Conservation (phyloP, 2,329 filamentous ascomycete species). For the Colletotrichum sublineola region DNA sequence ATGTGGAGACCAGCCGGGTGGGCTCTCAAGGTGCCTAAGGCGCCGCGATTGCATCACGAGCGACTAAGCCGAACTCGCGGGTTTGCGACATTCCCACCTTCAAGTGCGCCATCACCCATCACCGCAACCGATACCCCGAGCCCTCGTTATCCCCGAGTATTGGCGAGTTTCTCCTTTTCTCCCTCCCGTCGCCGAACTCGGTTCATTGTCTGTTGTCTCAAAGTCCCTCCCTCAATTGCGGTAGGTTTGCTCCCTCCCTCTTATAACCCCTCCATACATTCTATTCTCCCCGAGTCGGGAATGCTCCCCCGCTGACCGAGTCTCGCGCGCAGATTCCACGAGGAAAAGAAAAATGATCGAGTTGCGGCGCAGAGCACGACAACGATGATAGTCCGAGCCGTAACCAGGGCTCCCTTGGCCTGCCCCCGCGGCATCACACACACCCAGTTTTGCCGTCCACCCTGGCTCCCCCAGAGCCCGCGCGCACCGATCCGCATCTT, state of each 20-base stretch:
- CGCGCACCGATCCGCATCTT: slow-evolving; percentile 40
- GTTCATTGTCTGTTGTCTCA: not conserved
- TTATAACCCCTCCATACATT: not conserved
- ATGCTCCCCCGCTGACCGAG: slow-evolving; percentile 21
- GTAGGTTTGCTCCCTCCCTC: slow-evolving; percentile 11
- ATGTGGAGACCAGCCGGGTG: slow-evolving; percentile 15
- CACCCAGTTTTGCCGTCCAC: slow-evolving; percentile 21
- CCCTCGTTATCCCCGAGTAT: not conserved
- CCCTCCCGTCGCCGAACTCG: not conserved
- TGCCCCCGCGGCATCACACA: slow-evolving; percentile 35
- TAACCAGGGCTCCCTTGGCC: slow-evolving; percentile 39
- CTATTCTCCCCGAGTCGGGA: slow-evolving; percentile 4
- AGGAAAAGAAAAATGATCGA: slow-evolving; percentile 34
- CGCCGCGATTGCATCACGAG: slow-evolving; percentile 40
- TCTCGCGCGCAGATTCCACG: slow-evolving; percentile 5
- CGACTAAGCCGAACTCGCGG: slow-evolving; percentile 32
- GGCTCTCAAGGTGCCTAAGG: slow-evolving; percentile 40
- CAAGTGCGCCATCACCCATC: slow-evolving; percentile 10
- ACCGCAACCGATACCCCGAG: not conserved
- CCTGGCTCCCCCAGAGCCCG: slow-evolving; percentile 41
- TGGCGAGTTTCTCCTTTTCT: not conserved
- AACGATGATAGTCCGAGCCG: slow-evolving; percentile 42
- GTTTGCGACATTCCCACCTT: slow-evolving; percentile 32
- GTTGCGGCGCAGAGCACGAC: slow-evolving; percentile 36
- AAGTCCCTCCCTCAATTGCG: not conserved